Evolutionary conservation across 257 asterid species (phyloP).

Genomic region (Solanum chiquidenum): DNA sequence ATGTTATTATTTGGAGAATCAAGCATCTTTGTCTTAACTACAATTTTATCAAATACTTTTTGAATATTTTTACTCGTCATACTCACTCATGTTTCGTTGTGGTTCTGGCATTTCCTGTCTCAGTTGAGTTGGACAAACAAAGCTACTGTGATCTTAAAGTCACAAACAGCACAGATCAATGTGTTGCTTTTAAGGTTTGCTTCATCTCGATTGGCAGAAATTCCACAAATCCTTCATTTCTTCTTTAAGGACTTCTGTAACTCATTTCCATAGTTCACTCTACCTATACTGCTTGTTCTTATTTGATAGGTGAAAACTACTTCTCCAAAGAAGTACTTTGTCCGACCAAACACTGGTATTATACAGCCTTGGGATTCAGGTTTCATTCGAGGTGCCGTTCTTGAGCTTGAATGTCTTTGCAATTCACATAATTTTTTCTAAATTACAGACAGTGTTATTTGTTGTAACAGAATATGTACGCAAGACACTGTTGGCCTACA

Average conservation of each 20-base stretch:
- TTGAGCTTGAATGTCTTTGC: constrained; percentile 1
- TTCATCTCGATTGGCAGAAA: background rate
- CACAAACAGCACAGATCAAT: constrained; percentile 56
- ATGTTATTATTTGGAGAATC: background rate
- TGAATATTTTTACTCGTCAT: background rate
- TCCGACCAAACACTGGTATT: constrained; percentile 74
- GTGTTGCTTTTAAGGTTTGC: constrained; percentile 78
- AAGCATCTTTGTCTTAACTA: background rate
- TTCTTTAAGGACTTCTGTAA: background rate
- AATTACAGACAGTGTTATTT: background rate
- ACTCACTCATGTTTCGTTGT: background rate
- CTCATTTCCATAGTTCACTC: background rate
- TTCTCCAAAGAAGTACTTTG: constrained; percentile 81
- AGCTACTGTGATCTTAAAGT: constrained; percentile 77
- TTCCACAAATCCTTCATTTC: background rate
- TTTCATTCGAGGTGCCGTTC: constrained; percentile 54
- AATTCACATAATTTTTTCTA: background rate
- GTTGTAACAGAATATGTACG: background rate
- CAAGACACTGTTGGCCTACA: background rate
- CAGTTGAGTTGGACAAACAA: constrained; percentile 80
- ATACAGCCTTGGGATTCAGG: constrained; percentile 66
- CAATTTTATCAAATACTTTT: background rate
- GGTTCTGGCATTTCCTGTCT: constrained; percentile 1
- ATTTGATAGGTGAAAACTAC: constrained; percentile 69
- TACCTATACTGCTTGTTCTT: background rate